Conservation (phyloP, 768 basidiomycete genomes). For the Fomitopsis serialis region DNA sequence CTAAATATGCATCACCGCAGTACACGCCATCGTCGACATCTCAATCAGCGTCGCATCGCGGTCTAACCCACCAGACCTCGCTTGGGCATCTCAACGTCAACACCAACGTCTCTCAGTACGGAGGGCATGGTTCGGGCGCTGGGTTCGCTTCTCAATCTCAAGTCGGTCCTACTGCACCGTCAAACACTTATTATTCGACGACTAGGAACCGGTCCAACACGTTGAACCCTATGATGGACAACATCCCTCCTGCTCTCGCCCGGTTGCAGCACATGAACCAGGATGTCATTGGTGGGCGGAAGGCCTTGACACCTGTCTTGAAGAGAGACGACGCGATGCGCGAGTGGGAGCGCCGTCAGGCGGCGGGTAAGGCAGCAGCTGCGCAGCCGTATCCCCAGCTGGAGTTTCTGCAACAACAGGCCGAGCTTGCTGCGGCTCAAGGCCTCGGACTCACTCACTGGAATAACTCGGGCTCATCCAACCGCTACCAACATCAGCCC, state of each 20-base stretch:
- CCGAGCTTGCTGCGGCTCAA: slow-evolving; percentile 67
- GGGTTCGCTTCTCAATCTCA: slow-evolving; percentile 20
- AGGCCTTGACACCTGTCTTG: slow-evolving; percentile 87
- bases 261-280: slow-evolving; percentile 86
- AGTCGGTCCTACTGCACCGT: slow-evolving; percentile 46
- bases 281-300: slow-evolving; percentile 70
- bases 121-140: slow-evolving; percentile 13
- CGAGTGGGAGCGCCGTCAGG: slow-evolving; percentile 92
- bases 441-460: slow-evolving; percentile 59
- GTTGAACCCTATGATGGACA: slow-evolving; percentile 87
- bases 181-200: slow-evolving; percentile 65
- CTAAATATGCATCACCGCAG: slow-evolving; percentile 6
- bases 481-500: slow-evolving; percentile 52
- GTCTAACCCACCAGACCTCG: slow-evolving; percentile 45
- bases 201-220: slow-evolving; percentile 84
- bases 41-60: slow-evolving; percentile 32
- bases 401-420: slow-evolving; percentile 91
- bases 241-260: slow-evolving; percentile 89
- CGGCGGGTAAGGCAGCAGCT: slow-evolving; percentile 56
- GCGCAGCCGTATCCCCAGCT: slow-evolving; percentile 84
- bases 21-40: slow-evolving; percentile 16
- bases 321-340: slow-evolving; percentile 93
- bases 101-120: slow-evolving; percentile 20
- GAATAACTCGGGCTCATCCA: slow-evolving; percentile 26
- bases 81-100: slow-evolving; percentile 38